These are phyloP conservation scores for Globisporangium barbulae DNA, from an alignment of 352 stramenopile genomes.

Conservation along the genomic window DNA sequence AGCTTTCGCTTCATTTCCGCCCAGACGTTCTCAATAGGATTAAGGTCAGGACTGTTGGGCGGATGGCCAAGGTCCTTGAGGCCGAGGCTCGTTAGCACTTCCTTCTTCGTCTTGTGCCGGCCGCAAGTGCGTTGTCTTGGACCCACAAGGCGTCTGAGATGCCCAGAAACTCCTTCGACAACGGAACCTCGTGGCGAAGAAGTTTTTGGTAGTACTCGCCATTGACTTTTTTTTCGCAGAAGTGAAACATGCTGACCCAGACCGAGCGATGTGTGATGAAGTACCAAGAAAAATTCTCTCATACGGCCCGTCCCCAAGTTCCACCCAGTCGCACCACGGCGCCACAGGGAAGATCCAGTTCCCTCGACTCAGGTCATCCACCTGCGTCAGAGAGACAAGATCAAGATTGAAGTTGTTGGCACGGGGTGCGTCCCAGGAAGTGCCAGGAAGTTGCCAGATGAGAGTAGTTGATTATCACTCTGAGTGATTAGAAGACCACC, in stretches of 20 bases:
- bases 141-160: neutral
- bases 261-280: neutral
- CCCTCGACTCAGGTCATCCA: too few species aligned
- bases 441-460: too few species aligned
- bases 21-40: neutral
- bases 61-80: neutral
- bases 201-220: conserved; percentile 4
- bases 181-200: neutral
- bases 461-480: too few species aligned
- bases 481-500: too few species aligned
- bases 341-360: too few species aligned
- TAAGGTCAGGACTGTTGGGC: conserved; percentile 3
- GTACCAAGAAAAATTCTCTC: too few species aligned
- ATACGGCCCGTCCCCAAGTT: too few species aligned
- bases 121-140: conserved; percentile 1
- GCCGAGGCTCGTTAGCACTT: neutral
- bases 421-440: too few species aligned
- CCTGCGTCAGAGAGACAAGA: too few species aligned
- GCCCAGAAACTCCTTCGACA: neutral
- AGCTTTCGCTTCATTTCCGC: too few species aligned
- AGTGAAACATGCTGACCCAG: neutral
- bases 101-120: conserved; percentile 1
- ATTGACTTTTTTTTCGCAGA: neutral
- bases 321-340: too few species aligned
- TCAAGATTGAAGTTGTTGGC: too few species aligned